Percentiles rank a stretch among this genome's conserved stretches.
These are phyloP conservation scores for Kazachstania psychrophila DNA, from an alignment of 805 yeast genomes.

Conservation along the genomic window DNA sequence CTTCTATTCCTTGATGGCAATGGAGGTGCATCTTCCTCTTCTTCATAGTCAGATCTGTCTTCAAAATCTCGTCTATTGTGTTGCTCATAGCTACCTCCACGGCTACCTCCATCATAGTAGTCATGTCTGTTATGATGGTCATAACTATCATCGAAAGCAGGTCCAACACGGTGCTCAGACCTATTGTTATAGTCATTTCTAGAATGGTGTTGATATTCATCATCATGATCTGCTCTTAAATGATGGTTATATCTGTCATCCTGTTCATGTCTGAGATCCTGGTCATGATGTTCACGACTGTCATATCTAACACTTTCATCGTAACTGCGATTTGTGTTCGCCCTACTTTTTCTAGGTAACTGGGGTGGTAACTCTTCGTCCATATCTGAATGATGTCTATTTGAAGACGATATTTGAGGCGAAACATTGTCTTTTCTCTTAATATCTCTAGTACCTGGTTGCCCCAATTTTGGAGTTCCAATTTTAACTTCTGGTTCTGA, in stretches of 20 bases:
- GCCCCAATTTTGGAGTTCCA: no score
- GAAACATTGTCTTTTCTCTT: no score
- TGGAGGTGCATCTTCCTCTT: slow-evolving; percentile 9
- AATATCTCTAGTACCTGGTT: no score
- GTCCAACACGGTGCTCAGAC: no score
- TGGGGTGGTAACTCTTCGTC: neutral
- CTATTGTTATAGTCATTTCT: neutral
- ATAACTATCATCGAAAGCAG: no score
- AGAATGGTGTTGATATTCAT: neutral
- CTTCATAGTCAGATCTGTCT: neutral
- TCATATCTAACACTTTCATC: neutral
- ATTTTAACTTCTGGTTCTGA: no score
- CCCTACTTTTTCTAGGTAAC: neutral
- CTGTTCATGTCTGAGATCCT: neutral
- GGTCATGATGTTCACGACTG: neutral
- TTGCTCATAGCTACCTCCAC: no score
- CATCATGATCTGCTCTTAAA: neutral
- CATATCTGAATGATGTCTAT: no score
- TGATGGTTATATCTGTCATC: neutral
- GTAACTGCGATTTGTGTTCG: neutral
- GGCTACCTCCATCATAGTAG: no score
- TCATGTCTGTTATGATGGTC: no score
- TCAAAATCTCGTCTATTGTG: no score
- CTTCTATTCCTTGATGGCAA: slow-evolving; percentile 3
- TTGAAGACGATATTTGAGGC: no score